These are phyloP conservation scores for Metschnikowia picachoensis DNA, from an alignment of 805 yeast genomes.

Conservation along the genomic window DNA sequence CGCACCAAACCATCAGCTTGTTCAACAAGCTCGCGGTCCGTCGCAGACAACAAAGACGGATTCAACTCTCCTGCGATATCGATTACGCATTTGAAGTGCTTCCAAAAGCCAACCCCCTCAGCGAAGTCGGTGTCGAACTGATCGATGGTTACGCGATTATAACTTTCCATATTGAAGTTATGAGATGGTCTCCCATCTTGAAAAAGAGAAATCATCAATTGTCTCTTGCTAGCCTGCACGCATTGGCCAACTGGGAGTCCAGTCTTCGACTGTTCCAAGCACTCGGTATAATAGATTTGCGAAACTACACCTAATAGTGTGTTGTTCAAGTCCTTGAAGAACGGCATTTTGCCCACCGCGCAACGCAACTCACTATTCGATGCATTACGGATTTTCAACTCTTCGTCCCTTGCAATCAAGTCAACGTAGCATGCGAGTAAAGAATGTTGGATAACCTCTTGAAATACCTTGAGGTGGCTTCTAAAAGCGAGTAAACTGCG, in stretches of 20 bases:
- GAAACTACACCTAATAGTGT: conserved; percentile 60
- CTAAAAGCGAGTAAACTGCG: conserved; percentile 63
- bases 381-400: conserved; percentile 45
- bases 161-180: conserved; percentile 40
- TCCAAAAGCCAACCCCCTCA: conserved; percentile 35
- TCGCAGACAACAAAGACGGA: conserved; percentile 23
- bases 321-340: conserved; percentile 51
- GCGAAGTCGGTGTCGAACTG: conserved; percentile 31
- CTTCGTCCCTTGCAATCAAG: conserved; percentile 43
- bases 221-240: conserved; percentile 25
- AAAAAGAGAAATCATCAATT: conserved; percentile 33
- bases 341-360: conserved; percentile 58
- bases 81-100: conserved; percentile 26
- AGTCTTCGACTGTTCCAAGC: conserved; percentile 26
- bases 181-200: conserved; percentile 37
- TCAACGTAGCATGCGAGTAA: conserved; percentile 48
- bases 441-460: conserved; percentile 48
- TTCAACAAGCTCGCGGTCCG: conserved; percentile 20
- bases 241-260: conserved; percentile 26
- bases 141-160: conserved; percentile 33
- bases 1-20: conserved; percentile 24
- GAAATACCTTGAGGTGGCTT: conserved; percentile 55
- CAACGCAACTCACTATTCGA: conserved; percentile 54
- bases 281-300: conserved; percentile 48
- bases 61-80: conserved; percentile 27